Evolutionary conservation across 2,329 filamentous ascomycete species (phyloP), one percentile per base, ranked within the genome.

Genomic region (Lasiodiplodia theobromae): DNA sequence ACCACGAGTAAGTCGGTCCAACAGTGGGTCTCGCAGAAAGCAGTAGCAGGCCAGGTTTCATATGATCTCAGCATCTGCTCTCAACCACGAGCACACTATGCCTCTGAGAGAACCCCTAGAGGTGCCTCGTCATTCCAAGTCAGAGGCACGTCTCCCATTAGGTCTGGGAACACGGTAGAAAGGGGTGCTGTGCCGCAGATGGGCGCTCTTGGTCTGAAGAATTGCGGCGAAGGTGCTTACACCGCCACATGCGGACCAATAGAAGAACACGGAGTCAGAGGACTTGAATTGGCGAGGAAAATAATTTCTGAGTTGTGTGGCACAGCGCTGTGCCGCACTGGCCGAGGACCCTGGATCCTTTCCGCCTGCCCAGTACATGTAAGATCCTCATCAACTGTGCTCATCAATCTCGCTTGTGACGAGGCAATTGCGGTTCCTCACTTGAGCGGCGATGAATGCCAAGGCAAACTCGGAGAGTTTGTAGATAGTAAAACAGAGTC

Each of bases 41-140:
- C n/a, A 52, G 11, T 18, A 25, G 21, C 49, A 52, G 49, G 49
- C 49, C 49, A 52, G 49, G 47, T 51, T 51, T 51, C 47, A 51
- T 51, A 23, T 18, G 21, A 23, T 51, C 47, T 51, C 47, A 51
- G 47, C 47, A 51, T 52, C 49, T 25, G 49, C 7, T 52, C 49
- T 52, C 49, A 25, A 23, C 11, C 2, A 52, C 49, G 11, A 25
- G 49, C n/a, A 25, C 12, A 25, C 11, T 16, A 52, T 52, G n/a
- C 49, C 49, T 4, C 49, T 4, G 11, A n/a, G 49, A 25, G 23
- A 11, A 52, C 23, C 11, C 23, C 23, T 10, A 52, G 5, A 52
- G 49, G n/a, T n/a, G 18, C 49, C 23, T 52, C 49, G 49, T 52
- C 49, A 52, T 18, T 11, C 49, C 10, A 14, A 18, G 49, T 52